These are phyloP conservation scores for Calocybe cyanea DNA, from an alignment of 768 basidiomycete species.

Conservation along the genomic window DNA sequence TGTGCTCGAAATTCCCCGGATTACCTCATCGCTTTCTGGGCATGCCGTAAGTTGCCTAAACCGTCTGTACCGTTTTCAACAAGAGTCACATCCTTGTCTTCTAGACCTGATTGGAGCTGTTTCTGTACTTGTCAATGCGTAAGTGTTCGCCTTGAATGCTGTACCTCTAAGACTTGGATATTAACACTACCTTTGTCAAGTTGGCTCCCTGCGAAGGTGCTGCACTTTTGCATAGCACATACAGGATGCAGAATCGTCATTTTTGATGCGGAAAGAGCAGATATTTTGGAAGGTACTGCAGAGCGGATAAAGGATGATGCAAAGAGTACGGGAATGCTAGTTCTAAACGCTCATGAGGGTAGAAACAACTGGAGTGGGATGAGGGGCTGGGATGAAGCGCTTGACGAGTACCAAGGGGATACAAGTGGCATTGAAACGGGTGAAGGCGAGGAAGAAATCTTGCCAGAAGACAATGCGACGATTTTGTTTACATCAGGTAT, in stretches of 20 bases:
- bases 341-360: constrained; percentile 30
- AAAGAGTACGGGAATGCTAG: constrained; percentile 34
- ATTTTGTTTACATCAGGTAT: constrained; percentile 53
- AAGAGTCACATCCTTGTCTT: background rate
- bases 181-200: constrained; percentile 12
- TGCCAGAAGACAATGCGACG: constrained; percentile 45
- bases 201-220: constrained; percentile 36
- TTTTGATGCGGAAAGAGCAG: constrained; percentile 42
- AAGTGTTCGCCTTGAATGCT: constrained; percentile 9
- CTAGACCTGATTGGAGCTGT: constrained; percentile 46
- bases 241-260: constrained; percentile 40
- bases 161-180: background rate
- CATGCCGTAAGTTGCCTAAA: constrained; percentile 31
- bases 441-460: constrained; percentile 27
- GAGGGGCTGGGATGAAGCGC: constrained; percentile 31
- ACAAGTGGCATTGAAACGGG: constrained; percentile 20
- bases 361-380: constrained; percentile 40
- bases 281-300: constrained; percentile 26
- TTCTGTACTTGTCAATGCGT: constrained; percentile 46
- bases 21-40: constrained; percentile 44
- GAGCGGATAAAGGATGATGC: constrained; percentile 24
- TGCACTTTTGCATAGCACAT: constrained; percentile 41
- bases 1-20: constrained; percentile 47
- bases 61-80: no score
- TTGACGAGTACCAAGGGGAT: constrained; percentile 30